phyloP scores from a whole-genome alignment of 441 rosid genomes.

The Pelargonium myrrhifolium region DNA sequence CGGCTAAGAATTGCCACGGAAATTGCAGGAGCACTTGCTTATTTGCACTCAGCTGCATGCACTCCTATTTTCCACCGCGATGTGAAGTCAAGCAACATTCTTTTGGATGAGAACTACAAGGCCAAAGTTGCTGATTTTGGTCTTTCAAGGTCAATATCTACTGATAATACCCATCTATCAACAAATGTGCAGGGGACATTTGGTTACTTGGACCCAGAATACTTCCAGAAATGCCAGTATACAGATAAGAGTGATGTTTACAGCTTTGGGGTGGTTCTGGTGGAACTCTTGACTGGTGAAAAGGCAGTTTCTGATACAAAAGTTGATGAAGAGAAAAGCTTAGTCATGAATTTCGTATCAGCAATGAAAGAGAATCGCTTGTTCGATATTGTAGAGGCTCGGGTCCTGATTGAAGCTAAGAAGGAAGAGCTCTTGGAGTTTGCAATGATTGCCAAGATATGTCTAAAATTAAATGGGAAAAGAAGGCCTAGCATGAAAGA shows the following conservation, averaged over 20 bases:
- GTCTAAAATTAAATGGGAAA: conserved; percentile 28
- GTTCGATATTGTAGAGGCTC: conserved; percentile 18
- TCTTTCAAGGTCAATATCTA: conserved; percentile 14
- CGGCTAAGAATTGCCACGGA: conserved; percentile 9
- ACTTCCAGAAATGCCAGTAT: conserved; percentile 14
- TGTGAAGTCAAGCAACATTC: conserved; percentile 25
- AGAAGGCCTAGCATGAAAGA: conserved; percentile 35
- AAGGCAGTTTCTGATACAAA: conserved; percentile 19
- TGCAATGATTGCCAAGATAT: conserved; percentile 26
- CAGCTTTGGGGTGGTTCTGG: conserved; percentile 10
- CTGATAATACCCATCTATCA: conserved; percentile 20
- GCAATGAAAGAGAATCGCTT: conserved; percentile 17
- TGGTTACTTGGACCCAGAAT: conserved; percentile 23
- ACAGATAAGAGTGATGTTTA: conserved; percentile 21
- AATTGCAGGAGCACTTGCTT: conserved; percentile 18
- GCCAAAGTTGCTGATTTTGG: conserved; percentile 18
- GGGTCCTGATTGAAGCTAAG: conserved; percentile 21
- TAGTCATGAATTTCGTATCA: conserved; percentile 9
- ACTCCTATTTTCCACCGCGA: conserved; percentile 17
- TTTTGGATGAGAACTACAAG: conserved; percentile 13
- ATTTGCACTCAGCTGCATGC: conserved; percentile 15
- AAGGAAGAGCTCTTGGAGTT: conserved; percentile 25
- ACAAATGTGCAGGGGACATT: conserved; percentile 21
- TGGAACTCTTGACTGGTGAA: conserved; percentile 18
- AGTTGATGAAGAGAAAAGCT: conserved; percentile 18